These are phyloP conservation scores for Cryphonectria japonica DNA, from an alignment of 2,329 filamentous ascomycete species.

Conservation along the genomic window DNA sequence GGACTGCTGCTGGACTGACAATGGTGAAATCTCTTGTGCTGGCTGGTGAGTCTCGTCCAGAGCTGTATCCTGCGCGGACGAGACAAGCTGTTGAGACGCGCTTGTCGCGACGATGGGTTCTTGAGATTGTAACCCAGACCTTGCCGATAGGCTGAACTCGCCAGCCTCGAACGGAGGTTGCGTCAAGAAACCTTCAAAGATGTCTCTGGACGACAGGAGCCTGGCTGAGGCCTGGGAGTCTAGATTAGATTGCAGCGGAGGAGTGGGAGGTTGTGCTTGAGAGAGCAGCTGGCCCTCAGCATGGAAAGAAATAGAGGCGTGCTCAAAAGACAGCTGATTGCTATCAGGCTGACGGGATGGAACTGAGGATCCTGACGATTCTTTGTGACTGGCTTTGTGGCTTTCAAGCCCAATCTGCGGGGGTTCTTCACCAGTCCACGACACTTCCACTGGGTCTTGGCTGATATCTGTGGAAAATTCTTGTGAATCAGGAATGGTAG, in stretches of 20 bases:
- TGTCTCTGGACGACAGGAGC: neutral
- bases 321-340: conserved; percentile 22
- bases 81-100: conserved; percentile 6
- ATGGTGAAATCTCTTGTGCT: conserved; percentile 25
- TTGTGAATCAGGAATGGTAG: conserved; percentile 51
- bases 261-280: neutral
- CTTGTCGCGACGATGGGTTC: neutral
- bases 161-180: conserved; percentile 25
- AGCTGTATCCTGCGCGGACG: conserved; percentile 12
- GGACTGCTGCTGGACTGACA: conserved; percentile 12
- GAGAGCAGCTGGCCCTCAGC: conserved; percentile 3
- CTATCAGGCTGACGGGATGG: conserved; percentile 26
- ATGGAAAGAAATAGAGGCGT: neutral
- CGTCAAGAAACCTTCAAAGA: conserved; percentile 24
- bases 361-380: conserved; percentile 21
- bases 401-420: conserved; percentile 25
- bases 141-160: conserved; percentile 1
- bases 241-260: neutral
- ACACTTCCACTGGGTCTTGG: conserved; percentile 19
- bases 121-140: neutral
- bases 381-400: neutral
- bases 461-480: conserved; percentile 33
- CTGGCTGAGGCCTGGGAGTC: neutral
- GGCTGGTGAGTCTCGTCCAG: conserved; percentile 25
- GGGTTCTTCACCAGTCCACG: conserved; percentile 34